Conservation (phyloP, 768 basidiomycete species). For the Piloderma croceum region DNA sequence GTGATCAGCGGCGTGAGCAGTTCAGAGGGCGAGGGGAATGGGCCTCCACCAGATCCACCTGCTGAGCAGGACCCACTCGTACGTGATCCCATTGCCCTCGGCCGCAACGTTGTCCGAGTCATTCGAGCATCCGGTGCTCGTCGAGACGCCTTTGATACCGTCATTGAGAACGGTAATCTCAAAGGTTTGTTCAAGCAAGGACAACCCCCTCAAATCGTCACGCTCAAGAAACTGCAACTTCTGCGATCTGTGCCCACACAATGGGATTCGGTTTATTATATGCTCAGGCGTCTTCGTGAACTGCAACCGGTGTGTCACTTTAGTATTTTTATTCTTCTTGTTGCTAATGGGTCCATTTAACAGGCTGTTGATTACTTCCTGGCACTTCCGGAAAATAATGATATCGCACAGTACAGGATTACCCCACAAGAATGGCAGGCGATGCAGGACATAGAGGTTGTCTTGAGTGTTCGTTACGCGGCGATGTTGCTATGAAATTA, state of each 20-base stretch:
- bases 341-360: slow-evolving; percentile 3
- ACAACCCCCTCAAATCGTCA: background rate
- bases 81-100: slow-evolving; percentile 6
- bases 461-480: slow-evolving; percentile 4
- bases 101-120: slow-evolving; percentile 8
- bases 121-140: slow-evolving; percentile 14
- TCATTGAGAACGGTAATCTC: slow-evolving; percentile 9
- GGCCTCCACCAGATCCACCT: too few relatives aligned
- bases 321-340: background rate
- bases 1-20: too few relatives aligned
- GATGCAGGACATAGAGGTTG: slow-evolving; percentile 14
- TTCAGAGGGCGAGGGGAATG: too few relatives aligned
- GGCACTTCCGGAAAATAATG: too few relatives aligned
- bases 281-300: slow-evolving; percentile 11
- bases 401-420: slow-evolving; percentile 5
- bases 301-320: slow-evolving; percentile 11
- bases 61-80: too few relatives aligned
- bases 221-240: slow-evolving; percentile 2
- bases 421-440: slow-evolving; percentile 11
- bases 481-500: too few relatives aligned
- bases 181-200: background rate
- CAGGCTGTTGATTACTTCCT: slow-evolving; percentile 9
- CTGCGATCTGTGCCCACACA: slow-evolving; percentile 11
- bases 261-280: slow-evolving; percentile 13
- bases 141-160: slow-evolving; percentile 9